phyloP scores from a whole-genome alignment of 1,139 yeast species.

The Debaryomyces sp. region DNA sequence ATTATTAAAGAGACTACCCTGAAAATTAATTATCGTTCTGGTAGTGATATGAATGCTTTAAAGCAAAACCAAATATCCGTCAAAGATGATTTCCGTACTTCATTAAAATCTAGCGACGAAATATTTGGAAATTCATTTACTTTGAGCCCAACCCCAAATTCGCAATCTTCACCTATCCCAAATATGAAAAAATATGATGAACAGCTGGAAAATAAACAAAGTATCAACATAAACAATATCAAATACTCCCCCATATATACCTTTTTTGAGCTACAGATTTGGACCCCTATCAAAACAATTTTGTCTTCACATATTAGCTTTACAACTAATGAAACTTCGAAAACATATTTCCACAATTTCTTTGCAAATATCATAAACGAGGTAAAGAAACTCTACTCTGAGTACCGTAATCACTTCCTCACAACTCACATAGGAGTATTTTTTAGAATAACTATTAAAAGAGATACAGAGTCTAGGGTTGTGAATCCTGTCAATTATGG shows the following conservation, averaged over 20 bases:
- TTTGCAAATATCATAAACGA: constrained; percentile 6
- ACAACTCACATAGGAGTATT: constrained; percentile 44
- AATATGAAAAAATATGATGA: constrained; percentile 8
- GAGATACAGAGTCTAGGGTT: constrained; percentile 63
- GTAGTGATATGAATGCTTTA: constrained; percentile 35
- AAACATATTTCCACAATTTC: not conserved
- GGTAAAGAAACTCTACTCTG: constrained; percentile 10
- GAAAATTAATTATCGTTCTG: constrained; percentile 40
- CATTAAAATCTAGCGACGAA: constrained; percentile 5
- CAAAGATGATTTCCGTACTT: constrained; percentile 8
- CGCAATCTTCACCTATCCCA: constrained; percentile 2
- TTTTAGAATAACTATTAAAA: constrained; percentile 48
- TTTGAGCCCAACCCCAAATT: constrained; percentile 10
- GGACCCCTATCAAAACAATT: constrained; percentile 17
- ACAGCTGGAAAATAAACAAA: not conserved
- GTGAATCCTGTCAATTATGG: constrained; percentile 62
- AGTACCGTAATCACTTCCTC: constrained; percentile 22
- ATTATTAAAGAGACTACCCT: constrained; percentile 51
- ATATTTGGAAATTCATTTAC: constrained; percentile 16
- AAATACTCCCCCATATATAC: constrained; percentile 9
- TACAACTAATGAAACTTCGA: constrained; percentile 5
- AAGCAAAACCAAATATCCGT: constrained; percentile 19
- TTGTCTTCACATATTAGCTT: constrained; percentile 9
- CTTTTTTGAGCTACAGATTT: constrained; percentile 14
- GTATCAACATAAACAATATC: not conserved